Evolutionary conservation across 345 rosid species (phyloP).

Genomic region (Corchorus olitorius): DNA sequence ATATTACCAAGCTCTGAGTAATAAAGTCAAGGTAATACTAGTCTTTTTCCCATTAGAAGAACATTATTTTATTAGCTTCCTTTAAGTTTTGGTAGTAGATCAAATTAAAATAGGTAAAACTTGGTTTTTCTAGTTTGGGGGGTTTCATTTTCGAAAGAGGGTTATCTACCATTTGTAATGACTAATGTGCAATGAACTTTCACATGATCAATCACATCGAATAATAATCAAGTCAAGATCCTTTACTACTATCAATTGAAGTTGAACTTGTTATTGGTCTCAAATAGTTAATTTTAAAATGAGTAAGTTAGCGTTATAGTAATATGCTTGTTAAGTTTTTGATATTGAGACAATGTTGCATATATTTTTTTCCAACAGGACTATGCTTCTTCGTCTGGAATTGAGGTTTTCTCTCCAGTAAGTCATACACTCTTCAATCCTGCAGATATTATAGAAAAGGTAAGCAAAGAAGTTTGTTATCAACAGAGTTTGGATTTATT

Average conservation of each 20-base stretch:
- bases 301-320: not conserved
- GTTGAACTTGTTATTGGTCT: not conserved
- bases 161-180: not conserved
- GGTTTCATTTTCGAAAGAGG: not conserved
- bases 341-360: not conserved
- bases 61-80: not conserved
- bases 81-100: not conserved
- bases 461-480: slow-evolving; percentile 27
- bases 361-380: slow-evolving; percentile 40
- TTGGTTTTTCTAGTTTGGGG: not conserved
- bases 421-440: slow-evolving; percentile 91
- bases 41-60: not conserved
- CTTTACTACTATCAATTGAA: not conserved
- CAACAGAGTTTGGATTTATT: too few species aligned
- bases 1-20: slow-evolving; percentile 77
- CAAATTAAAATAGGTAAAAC: not conserved
- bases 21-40: slow-evolving; percentile 59
- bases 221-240: not conserved
- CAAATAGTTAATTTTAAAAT: not conserved
- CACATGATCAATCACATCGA: not conserved
- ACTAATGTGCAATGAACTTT: not conserved
- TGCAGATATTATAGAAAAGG: slow-evolving; percentile 62
- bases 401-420: slow-evolving; percentile 85
- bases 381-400: slow-evolving; percentile 61
- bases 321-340: slow-evolving; percentile 5